phyloP scores from a whole-genome alignment of 345 rosid species.

The Acer saccharum region DNA sequence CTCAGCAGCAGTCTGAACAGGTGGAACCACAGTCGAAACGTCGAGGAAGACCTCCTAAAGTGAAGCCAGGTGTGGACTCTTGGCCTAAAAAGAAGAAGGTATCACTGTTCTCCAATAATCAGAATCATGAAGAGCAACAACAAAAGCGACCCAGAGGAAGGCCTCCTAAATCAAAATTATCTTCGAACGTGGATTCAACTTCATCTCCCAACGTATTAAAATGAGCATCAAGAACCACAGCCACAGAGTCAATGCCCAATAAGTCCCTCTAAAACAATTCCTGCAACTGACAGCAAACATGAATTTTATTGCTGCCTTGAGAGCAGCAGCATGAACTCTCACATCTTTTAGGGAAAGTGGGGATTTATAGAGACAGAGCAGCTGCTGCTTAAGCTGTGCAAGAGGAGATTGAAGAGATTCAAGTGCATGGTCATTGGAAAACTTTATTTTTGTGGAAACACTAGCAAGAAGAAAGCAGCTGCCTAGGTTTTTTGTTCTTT shows the following conservation, averaged over 20 bases:
- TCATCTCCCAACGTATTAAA: no score
- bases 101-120: neutral
- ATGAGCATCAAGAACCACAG: no score
- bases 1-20: neutral
- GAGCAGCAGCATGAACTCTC: neutral
- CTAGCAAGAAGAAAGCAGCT: no score
- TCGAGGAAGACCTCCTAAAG: neutral
- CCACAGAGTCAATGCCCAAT: no score
- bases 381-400: neutral
- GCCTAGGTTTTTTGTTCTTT: no score
- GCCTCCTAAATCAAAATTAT: neutral
- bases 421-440: no score
- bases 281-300: neutral
- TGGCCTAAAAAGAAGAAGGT: neutral
- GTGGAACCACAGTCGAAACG: neutral
- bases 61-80: neutral
- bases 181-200: neutral
- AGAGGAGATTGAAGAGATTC: neutral
- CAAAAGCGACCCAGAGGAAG: neutral
- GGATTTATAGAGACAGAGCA: neutral
- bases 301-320: neutral
- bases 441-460: no score
- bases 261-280: neutral
- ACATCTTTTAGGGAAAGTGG: neutral
- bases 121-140: neutral